Conservation (phyloP, 345 rosid genomes). For the Brassica rapa region DNA sequence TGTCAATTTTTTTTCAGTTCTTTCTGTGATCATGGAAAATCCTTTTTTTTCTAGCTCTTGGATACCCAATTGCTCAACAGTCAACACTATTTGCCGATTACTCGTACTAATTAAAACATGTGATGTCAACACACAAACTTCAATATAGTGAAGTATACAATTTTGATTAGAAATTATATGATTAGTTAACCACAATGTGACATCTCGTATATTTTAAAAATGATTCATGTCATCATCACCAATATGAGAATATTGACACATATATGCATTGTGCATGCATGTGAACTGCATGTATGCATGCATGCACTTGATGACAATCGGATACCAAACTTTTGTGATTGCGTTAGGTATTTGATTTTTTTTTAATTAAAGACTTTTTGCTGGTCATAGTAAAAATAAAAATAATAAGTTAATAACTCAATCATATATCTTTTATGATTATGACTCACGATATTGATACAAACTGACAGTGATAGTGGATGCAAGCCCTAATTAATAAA, state of each 20-base stretch:
- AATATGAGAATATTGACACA: background rate
- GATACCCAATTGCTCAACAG: constrained; percentile 22
- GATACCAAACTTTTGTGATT: background rate
- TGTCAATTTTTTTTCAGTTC: background rate
- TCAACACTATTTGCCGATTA: background rate
- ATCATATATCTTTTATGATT: constrained; percentile 10
- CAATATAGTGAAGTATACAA: background rate
- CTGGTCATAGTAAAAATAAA: background rate
- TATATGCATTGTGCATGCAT: constrained; percentile 9
- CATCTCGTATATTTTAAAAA: background rate
- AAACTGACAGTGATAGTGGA: constrained; percentile 49
- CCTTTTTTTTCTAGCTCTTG: constrained; percentile 24
- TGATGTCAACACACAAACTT: background rate
- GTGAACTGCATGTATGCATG: background rate
- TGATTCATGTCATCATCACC: background rate
- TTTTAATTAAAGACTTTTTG: background rate
- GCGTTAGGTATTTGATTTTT: background rate
- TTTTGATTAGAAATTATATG: background rate
- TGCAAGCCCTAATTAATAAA: constrained; percentile 31
- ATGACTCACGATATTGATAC: constrained; percentile 30
- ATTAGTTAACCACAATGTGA: background rate
- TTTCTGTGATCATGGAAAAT: background rate
- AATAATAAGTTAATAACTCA: background rate
- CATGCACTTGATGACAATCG: background rate
- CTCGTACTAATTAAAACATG: background rate